Conservation (phyloP, 306 rosid genomes). For the Sindora glabra region DNA sequence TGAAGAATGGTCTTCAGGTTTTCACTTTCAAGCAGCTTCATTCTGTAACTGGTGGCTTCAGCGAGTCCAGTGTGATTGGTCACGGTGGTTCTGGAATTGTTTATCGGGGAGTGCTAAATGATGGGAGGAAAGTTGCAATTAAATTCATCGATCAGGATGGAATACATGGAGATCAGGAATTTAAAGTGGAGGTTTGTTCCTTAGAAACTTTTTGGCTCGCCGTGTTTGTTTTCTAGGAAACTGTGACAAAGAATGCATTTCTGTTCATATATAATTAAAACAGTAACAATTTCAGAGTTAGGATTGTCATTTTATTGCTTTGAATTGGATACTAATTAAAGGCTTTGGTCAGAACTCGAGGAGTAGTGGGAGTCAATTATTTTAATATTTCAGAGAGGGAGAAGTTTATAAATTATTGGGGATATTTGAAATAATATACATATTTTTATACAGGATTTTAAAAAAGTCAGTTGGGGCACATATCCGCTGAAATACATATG, state of each 20-base stretch:
- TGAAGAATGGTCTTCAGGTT: conserved; percentile 61
- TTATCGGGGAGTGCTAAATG: conserved; percentile 73
- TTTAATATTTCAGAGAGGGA: no score
- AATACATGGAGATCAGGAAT: conserved; percentile 92
- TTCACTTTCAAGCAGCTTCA: conserved; percentile 90
- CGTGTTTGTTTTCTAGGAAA: background rate
- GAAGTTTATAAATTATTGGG: no score
- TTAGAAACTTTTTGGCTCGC: conserved; percentile 1
- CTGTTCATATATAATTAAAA: background rate
- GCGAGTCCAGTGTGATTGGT: conserved; percentile 85
- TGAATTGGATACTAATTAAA: background rate
- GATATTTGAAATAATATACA: no score
- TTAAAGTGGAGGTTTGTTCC: conserved; percentile 72
- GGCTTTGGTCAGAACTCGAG: no score
- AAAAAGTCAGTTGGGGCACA: no score
- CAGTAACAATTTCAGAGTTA: background rate
- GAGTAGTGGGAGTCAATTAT: background rate
- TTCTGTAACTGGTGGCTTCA: conserved; percentile 83
- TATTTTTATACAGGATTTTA: no score
- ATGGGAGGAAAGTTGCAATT: conserved; percentile 81
- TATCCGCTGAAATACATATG: no score
- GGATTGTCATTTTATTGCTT: background rate
- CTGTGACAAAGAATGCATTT: background rate
- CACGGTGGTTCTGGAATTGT: conserved; percentile 86
- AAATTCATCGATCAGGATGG: conserved; percentile 88